A percentile compares a stretch with the other conserved stretches of the same genome.
Conservation (phyloP, 441 rosid genomes). For the Rhodomyrtus psidioides region DNA sequence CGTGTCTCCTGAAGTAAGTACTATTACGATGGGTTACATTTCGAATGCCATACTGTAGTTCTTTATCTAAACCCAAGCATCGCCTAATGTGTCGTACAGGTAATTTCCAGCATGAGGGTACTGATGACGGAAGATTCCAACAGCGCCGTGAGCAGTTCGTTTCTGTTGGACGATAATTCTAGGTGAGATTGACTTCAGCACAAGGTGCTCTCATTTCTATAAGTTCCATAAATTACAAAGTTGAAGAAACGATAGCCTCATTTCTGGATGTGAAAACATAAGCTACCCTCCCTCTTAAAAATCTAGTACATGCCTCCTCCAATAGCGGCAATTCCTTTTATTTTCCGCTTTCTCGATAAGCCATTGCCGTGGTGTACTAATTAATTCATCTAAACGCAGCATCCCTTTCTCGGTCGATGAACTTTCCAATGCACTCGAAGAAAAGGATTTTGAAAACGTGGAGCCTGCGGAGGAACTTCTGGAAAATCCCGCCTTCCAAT, state of each 20-base stretch:
- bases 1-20: slow-evolving; percentile 79
- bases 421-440: slow-evolving; percentile 73
- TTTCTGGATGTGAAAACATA: neutral
- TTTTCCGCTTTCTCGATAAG: neutral
- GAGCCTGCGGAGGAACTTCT: slow-evolving; percentile 84
- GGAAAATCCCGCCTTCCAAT: slow-evolving; percentile 82
- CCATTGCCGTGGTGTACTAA: neutral
- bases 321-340: neutral
- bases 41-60: neutral
- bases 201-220: neutral
- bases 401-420: slow-evolving; percentile 96
- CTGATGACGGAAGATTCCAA: slow-evolving; percentile 97
- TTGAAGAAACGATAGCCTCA: neutral
- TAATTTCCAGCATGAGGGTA: slow-evolving; percentile 90
- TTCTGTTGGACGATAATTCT: slow-evolving; percentile 94
- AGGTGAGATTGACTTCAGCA: slow-evolving; percentile 37
- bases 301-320: neutral
- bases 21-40: neutral
- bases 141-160: slow-evolving; percentile 72
- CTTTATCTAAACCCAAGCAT: neutral
- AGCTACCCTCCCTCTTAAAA: neutral
- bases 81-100: slow-evolving; percentile 32
- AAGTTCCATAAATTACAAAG: neutral
- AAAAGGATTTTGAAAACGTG: slow-evolving; percentile 81
- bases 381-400: slow-evolving; percentile 30